phyloP scores from a whole-genome alignment of 371 early-diverging fungal species.

The Mortierella sp. region DNA sequence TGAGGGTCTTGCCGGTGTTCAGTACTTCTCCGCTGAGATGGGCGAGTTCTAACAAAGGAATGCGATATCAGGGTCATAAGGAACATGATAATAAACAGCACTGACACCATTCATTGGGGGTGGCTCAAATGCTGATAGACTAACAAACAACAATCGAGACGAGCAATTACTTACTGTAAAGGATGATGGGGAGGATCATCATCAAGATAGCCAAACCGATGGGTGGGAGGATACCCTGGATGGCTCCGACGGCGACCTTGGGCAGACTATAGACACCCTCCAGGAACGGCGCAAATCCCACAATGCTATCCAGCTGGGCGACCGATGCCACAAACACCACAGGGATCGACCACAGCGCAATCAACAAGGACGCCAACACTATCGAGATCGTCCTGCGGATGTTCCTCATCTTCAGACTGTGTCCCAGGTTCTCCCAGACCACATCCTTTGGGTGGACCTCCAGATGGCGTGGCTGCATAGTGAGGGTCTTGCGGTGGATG shows the following conservation, averaged over 20 bases:
- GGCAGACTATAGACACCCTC: slow-evolving; percentile 55
- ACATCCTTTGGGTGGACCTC: slow-evolving; percentile 82
- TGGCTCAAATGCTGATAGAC: no score
- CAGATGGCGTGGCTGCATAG: slow-evolving; percentile 76
- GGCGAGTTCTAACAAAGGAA: slow-evolving; percentile 26
- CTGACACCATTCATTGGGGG: no score
- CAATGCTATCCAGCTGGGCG: slow-evolving; percentile 72
- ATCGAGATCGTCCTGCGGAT: slow-evolving; percentile 68
- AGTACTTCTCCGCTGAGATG: slow-evolving; percentile 42
- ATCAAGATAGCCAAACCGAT: slow-evolving; percentile 80
- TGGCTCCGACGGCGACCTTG: slow-evolving; percentile 69
- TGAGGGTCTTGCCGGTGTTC: slow-evolving; percentile 26
- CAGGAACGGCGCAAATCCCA: slow-evolving; percentile 65
- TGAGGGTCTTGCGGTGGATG: slow-evolving; percentile 70
- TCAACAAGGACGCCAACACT: slow-evolving; percentile 62
- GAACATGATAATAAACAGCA: background rate
- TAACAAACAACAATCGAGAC: slow-evolving; percentile 32
- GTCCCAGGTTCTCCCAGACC: slow-evolving; percentile 82
- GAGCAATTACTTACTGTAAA: slow-evolving; percentile 57
- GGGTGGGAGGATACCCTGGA: slow-evolving; percentile 86
- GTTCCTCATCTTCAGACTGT: slow-evolving; percentile 37
- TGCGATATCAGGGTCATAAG: background rate
- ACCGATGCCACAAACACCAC: slow-evolving; percentile 77
- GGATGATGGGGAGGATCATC: slow-evolving; percentile 78
- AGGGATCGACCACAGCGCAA: slow-evolving; percentile 81